Base-by-base conservation (phyloP, 2,329 filamentous ascomycete genomes). In the Fusarium nelsonii region DNA sequence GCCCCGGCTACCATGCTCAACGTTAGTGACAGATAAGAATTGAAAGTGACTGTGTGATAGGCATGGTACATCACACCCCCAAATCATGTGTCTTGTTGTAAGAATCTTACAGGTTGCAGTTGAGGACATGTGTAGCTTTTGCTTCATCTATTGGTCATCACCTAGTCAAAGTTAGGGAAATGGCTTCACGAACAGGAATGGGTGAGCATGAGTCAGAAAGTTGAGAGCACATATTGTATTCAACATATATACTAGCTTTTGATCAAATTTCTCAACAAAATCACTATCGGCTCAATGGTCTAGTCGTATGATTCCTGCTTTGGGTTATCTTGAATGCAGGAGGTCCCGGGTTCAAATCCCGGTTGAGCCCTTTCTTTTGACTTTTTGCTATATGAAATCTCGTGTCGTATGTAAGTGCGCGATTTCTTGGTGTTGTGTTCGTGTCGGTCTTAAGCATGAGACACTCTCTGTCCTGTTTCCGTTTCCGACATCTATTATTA, bases 261-360 rank as follows among this genome's bases (percentile, higher is more conserved):
- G 23, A 4, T 3, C 6, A 12, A 3, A 6, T 0, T 3, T 0
- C 2, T 8, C 2, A 30, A 30, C 11, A 9, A 30, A 7, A 4
- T 6, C 16, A 3, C 11, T 7, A 8, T 32, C 14, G 64, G 65
- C 65, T 59, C 43, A 26, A 49, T 68, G 65, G 65, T 68, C 65
- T 55, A 68, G 65, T 2, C 26, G 65, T 68, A 68, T 68, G 65
- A 68, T 68, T 68, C 65, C 3, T n/a, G 65, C 65, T 68, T 68
- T 68, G 65, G 65, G 65, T 26, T 34, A 6, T 15, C 43, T 28
- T 11, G 14, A 16, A 8, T 81, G 80, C 77, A 75, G 74, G 80
- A 81, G 80, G 80, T 80, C 80, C 79, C 80, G 80, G 78, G 80
- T 81, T 81, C 80, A 79, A 81, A 78, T 75, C 80, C 78, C 80